phyloP scores from a whole-genome alignment of 1,284 basidiomycete genomes.

The Cutaneotrichosporon dermatis region DNA sequence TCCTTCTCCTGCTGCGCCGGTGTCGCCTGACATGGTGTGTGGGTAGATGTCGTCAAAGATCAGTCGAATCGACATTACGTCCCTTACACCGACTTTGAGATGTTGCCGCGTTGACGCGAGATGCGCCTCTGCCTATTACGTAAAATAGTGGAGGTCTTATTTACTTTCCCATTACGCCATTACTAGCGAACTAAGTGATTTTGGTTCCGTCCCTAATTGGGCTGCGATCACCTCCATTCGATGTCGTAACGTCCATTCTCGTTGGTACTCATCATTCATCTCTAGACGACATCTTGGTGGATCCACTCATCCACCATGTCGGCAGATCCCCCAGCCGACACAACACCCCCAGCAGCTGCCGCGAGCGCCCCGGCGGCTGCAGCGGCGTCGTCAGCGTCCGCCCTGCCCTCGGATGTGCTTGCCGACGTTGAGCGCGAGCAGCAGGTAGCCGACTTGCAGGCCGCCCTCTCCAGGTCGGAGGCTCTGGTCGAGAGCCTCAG shows the following conservation, averaged over 20 bases:
- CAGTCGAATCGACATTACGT: background rate
- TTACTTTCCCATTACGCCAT: background rate
- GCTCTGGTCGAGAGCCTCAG: conserved; percentile 32
- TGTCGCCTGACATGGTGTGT: background rate
- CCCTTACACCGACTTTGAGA: background rate
- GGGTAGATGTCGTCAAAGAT: background rate
- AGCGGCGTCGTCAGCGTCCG: conserved; percentile 4
- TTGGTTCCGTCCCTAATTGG: background rate
- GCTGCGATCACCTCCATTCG: no score
- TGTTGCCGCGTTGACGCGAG: no score
- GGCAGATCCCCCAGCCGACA: conserved; percentile 11
- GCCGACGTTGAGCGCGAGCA: conserved; percentile 47
- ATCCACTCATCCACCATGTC: conserved; percentile 12
- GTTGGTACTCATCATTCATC: no score
- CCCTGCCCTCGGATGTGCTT: conserved; percentile 28
- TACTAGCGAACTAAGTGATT: no score
- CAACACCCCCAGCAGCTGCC: background rate
- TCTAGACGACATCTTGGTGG: background rate
- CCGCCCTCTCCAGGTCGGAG: conserved; percentile 31
- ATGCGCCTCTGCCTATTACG: background rate
- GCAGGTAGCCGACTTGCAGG: conserved; percentile 38
- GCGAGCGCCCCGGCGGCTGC: background rate
- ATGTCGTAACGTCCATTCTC: no score
- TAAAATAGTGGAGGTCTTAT: background rate
- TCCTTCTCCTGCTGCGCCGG: background rate